Evolutionary conservation across 345 rosid species (phyloP).

Genomic region (Salix suchowensis): DNA sequence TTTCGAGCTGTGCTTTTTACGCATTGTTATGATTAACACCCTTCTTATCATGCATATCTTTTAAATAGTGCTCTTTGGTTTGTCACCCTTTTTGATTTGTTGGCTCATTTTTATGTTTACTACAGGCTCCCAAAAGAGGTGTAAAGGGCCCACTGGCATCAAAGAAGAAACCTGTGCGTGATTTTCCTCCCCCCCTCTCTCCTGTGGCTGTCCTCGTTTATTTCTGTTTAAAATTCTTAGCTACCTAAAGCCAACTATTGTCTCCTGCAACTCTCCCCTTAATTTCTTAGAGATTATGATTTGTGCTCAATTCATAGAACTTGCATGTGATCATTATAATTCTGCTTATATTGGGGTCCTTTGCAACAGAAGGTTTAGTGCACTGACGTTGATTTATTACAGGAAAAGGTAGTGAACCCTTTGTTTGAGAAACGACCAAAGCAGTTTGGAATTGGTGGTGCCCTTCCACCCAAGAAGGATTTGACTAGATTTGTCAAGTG

Average conservation of each 20-base stretch:
- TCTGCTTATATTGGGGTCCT: not conserved
- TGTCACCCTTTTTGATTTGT: not conserved
- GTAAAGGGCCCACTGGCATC: slow-evolving; percentile 12
- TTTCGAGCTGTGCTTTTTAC: too few species aligned
- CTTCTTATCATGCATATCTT: not conserved
- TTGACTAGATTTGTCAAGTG: slow-evolving; percentile 65
- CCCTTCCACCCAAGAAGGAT: slow-evolving; percentile 83
- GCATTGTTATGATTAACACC: not conserved
- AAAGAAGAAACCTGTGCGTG: slow-evolving; percentile 23
- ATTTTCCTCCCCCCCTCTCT: not conserved
- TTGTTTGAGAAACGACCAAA: slow-evolving; percentile 77
- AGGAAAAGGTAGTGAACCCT: slow-evolving; percentile 71
- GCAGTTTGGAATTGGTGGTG: slow-evolving; percentile 87
- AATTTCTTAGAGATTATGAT: not conserved
- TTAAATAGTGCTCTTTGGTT: not conserved
- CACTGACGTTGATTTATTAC: not conserved
- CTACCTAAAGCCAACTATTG: too few species aligned
- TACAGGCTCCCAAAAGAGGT: slow-evolving; percentile 22
- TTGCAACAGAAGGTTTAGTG: not conserved
- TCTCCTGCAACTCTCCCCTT: too few species aligned
- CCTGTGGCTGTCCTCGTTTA: not conserved
- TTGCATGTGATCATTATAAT: not conserved
- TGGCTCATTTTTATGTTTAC: not conserved
- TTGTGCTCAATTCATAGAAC: not conserved
- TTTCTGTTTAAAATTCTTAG: too few species aligned